Base-by-base conservation (phyloP, 202 grass and related monocot species). In the Digitaria exilis region DNA sequence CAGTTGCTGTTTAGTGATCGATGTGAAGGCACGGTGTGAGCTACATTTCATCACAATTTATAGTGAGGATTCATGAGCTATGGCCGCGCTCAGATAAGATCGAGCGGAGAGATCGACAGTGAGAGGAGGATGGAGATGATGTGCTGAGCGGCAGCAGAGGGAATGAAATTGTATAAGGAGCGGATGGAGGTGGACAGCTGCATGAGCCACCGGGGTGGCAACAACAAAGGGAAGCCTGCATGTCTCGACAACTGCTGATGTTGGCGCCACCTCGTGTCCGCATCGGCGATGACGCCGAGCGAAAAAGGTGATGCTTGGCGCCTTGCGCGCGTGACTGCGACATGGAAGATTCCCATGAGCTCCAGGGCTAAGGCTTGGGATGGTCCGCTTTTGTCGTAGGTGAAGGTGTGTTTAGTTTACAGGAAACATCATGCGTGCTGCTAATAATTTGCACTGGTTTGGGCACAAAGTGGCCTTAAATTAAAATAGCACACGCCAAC, bases 261-360 rank as follows among this genome's bases (percentile, higher is more conserved):
- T 65, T 2, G 42, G 37, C 37, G 37, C 24, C 41, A 13, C 65
- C 34, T 69, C 17, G 44, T n/a, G 81, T 84, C 69, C 6, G n/a
- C 26, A 39, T 70, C 87, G 21, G 44, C 12, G 4, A 31, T 68
- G 82, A 89, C 87, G 58, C 75, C 55, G 2, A 19, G n/a, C 45
- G 30, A 72, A 89, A 89, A 89, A 89, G 87, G 87, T 85, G 72
- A 71, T 51, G 51, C 77, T 66, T 85, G 82, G 71, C 72, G 65
- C 54, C 52, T 56, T 65, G 73, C 46, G 54, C 56, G 50, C 18
- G 29, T 21, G 83, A 89, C 32, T 63, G 80, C 4, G 78, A 85
- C 77, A 1, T 6, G 39, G 37, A 3, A 82, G 87, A 89, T 89
- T 77, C 87, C 57, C 78, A 82, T 43, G 21, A 30, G 42, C 82